Percentiles rank a stretch among this genome's conserved stretches.
These are phyloP conservation scores for Fusarium subglutinans DNA, from an alignment of 2,329 filamentous ascomycete genomes.

Conservation along the genomic window DNA sequence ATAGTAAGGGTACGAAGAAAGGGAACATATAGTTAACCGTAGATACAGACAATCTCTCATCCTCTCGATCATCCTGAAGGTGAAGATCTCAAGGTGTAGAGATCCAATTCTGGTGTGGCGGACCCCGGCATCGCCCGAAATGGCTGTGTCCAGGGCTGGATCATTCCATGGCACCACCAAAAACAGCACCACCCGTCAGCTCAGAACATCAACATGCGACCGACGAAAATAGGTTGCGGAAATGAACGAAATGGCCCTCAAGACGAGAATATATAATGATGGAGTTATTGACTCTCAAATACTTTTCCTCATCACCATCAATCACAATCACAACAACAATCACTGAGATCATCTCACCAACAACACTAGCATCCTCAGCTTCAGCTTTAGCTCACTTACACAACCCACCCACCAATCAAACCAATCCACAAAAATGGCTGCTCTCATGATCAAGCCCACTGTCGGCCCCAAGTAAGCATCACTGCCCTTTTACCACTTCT, in stretches of 20 bases:
- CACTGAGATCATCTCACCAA: slow-evolving; percentile 20
- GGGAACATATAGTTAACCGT: rapidly evolving
- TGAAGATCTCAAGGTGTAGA: not conserved
- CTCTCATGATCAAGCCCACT: slow-evolving; percentile 32
- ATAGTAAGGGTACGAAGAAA: too few species aligned
- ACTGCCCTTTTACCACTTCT: not conserved
- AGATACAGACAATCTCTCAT: rapidly evolving
- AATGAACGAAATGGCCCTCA: not conserved
- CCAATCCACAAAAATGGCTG: slow-evolving; percentile 30
- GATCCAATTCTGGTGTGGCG: not conserved
- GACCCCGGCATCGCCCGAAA: slow-evolving; percentile 33
- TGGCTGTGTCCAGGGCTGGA: slow-evolving; percentile 23
- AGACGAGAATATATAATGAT: slow-evolving; percentile 26
- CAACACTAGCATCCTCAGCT: slow-evolving; percentile 6
- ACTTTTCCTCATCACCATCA: slow-evolving; percentile 14
- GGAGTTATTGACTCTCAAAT: not conserved
- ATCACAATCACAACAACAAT: slow-evolving; percentile 15
- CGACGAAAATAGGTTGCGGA: not conserved
- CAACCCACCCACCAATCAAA: slow-evolving; percentile 20
- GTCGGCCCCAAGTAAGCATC: slow-evolving; percentile 31
- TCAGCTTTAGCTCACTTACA: slow-evolving; percentile 19
- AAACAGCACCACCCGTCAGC: slow-evolving; percentile 23
- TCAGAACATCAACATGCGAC: slow-evolving; percentile 39
- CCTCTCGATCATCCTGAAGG: not conserved
- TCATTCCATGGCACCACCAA: slow-evolving; percentile 36